Evolutionary conservation across 2,329 filamentous ascomycete genomes (phyloP).

Genomic region (Zymoseptoria pseudotritici): DNA sequence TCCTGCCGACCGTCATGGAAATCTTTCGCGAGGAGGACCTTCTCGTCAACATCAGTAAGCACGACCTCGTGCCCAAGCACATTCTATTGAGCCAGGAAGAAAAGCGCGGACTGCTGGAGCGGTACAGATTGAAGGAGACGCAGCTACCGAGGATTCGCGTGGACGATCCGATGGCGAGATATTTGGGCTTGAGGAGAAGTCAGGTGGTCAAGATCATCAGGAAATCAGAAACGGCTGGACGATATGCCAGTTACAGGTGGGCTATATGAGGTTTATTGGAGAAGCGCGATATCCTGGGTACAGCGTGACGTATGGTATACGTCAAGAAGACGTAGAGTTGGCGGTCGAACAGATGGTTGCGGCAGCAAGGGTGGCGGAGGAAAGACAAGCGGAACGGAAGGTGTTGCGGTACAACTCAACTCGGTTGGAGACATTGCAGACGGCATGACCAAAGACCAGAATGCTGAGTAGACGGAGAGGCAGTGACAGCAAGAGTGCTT

Average conservation of each 20-base stretch:
- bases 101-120: constrained; percentile 74
- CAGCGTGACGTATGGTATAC: constrained; percentile 12
- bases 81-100: constrained; percentile 84
- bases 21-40: constrained; percentile 94
- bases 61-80: constrained; percentile 92
- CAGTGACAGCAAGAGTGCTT: too few species aligned
- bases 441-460: too few species aligned
- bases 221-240: constrained; percentile 86
- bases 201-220: constrained; percentile 98
- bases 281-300: constrained; percentile 7
- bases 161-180: constrained; percentile 86
- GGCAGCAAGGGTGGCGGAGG: too few species aligned
- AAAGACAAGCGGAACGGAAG: too few species aligned
- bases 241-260: constrained; percentile 91
- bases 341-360: too few species aligned
- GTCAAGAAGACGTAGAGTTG: neutral
- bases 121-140: constrained; percentile 94
- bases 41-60: constrained; percentile 94
- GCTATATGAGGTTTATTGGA: constrained; percentile 33
- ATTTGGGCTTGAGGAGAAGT: constrained; percentile 80
- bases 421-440: too few species aligned
- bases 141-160: constrained; percentile 88
- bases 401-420: too few species aligned
- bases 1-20: constrained; percentile 76
- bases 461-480: too few species aligned